phyloP scores from a whole-genome alignment of 2,329 filamentous ascomycete species.

The Xylariaceae sp. region DNA sequence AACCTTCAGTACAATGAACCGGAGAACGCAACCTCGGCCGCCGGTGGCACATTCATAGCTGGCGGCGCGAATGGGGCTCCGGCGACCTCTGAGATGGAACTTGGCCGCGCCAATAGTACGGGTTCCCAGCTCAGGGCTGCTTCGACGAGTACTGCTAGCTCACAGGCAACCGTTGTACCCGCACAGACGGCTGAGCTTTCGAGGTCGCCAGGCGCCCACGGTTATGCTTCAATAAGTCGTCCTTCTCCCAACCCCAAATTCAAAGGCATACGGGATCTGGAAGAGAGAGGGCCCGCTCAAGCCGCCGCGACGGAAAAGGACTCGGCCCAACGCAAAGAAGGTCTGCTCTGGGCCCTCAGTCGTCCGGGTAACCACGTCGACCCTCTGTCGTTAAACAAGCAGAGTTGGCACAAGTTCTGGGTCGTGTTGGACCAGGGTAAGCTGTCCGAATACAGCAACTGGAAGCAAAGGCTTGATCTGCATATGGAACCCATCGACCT shows the following conservation, averaged over 20 bases:
- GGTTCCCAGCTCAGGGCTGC: constrained; percentile 59
- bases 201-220: constrained; percentile 52
- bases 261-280: constrained; percentile 86
- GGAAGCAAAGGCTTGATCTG: constrained; percentile 94
- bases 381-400: constrained; percentile 90
- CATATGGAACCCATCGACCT: constrained; percentile 98
- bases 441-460: constrained; percentile 96
- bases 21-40: constrained; percentile 47
- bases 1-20: constrained; percentile 68
- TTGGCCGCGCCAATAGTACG: constrained; percentile 69
- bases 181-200: constrained; percentile 40
- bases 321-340: constrained; percentile 79
- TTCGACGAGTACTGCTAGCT: constrained; percentile 39
- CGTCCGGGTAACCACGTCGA: constrained; percentile 91
- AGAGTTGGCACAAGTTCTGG: constrained; percentile 99
- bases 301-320: constrained; percentile 49
- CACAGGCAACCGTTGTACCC: constrained; percentile 23
- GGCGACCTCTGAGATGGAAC: constrained; percentile 59
- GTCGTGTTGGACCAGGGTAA: constrained; percentile 96
- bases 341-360: constrained; percentile 89
- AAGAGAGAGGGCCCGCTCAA: constrained; percentile 67
- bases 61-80: constrained; percentile 40
- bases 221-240: constrained; percentile 42
- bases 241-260: constrained; percentile 59
- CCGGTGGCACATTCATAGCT: constrained; percentile 31